Percentiles rank a stretch among this genome's conserved stretches.
These are phyloP conservation scores for Candida coquimbonensis DNA, from an alignment of 805 yeast genomes.

Conservation along the genomic window DNA sequence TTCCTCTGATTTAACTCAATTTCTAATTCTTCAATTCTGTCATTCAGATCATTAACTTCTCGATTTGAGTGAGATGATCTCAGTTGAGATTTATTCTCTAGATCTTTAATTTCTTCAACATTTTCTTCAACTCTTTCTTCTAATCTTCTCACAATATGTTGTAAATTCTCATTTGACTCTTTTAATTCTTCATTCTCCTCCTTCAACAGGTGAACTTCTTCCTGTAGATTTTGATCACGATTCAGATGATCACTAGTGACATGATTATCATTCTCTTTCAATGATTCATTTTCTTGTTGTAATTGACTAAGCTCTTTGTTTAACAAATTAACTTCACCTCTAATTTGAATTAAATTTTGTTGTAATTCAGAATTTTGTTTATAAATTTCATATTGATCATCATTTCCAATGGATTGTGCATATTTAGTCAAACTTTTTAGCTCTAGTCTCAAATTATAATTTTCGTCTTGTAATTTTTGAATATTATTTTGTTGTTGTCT, in stretches of 20 bases:
- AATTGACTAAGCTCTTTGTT: conserved; percentile 3
- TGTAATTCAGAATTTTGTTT: conserved; percentile 30
- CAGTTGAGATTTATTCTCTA: neutral
- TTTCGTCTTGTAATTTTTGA: conserved; percentile 32
- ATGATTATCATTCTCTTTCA: no score
- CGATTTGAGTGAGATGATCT: conserved; percentile 6
- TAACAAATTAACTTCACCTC: conserved; percentile 14
- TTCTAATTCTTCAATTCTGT: conserved; percentile 10
- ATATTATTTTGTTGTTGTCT: conserved; percentile 25
- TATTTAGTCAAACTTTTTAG: conserved; percentile 34
- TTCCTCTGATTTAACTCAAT: conserved; percentile 6
- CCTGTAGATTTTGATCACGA: neutral
- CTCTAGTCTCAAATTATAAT: conserved; percentile 37
- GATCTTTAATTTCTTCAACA: conserved; percentile 7
- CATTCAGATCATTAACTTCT: conserved; percentile 3
- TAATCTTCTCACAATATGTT: neutral
- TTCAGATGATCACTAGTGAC: neutral
- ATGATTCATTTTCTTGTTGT: conserved; percentile 1
- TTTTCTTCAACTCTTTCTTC: conserved; percentile 8
- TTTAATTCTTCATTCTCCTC: neutral
- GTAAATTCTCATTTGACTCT: neutral
- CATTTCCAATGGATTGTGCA: conserved; percentile 31
- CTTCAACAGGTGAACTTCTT: neutral
- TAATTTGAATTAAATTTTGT: conserved; percentile 18
- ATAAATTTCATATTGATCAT: conserved; percentile 31